Percentiles rank a stretch among this genome's conserved stretches.
phyloP scores from a whole-genome alignment of 2,329 filamentous ascomycete genomes.

The Ophiosphaerella narmari region DNA sequence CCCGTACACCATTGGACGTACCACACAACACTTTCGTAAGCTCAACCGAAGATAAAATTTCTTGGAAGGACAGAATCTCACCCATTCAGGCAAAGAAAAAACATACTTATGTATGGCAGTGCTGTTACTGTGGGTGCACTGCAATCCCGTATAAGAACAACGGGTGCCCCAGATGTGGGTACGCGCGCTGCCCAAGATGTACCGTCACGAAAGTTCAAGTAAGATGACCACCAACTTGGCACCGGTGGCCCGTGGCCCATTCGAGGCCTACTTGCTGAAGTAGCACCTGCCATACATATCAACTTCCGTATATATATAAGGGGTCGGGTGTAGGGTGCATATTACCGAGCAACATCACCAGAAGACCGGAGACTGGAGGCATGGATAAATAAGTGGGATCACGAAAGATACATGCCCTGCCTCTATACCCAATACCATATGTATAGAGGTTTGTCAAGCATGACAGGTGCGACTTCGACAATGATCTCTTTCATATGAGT shows the following conservation, averaged over 20 bases:
- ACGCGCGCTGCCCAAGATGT: slow-evolving; percentile 1
- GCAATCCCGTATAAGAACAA: not conserved
- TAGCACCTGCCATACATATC: no score
- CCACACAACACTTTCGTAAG: not conserved
- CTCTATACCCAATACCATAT: no score
- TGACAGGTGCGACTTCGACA: no score
- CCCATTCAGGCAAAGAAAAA: slow-evolving; percentile 8
- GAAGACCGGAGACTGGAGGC: no score
- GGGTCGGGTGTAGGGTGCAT: no score
- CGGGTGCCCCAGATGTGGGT: not conserved
- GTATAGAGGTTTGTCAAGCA: no score
- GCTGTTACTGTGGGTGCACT: not conserved
- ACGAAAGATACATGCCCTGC: no score
- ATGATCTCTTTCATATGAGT: no score
- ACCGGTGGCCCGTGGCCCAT: no score
- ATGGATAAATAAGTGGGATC: not conserved
- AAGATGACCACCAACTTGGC: not conserved
- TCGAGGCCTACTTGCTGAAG: no score
- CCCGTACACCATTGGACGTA: not conserved
- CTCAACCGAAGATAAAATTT: not conserved
- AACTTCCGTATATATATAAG: no score
- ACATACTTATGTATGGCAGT: slow-evolving; percentile 5
- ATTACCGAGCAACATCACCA: no score
- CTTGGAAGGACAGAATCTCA: not conserved
- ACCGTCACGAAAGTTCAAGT: not conserved